Evolutionary conservation across 163 green algal genomes (phyloP).

Genomic region (Volvox carteri): DNA sequence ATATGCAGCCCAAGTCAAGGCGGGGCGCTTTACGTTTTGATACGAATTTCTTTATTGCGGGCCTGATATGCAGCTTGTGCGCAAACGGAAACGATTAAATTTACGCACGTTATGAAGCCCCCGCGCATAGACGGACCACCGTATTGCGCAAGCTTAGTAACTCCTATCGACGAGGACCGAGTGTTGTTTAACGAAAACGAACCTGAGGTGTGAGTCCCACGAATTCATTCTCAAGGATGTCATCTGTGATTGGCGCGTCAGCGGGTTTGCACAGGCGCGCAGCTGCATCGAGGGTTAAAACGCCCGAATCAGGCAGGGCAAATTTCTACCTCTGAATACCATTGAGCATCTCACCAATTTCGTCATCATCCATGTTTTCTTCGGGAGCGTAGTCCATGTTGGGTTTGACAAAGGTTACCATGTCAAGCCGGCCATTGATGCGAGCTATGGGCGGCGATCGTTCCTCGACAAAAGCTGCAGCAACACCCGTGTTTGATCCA

Average conservation of each 20-base stretch:
- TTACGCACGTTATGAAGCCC: too few species aligned
- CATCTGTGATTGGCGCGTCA: background rate
- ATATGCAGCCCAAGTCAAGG: too few species aligned
- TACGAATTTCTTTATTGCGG: too few species aligned
- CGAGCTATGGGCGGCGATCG: background rate
- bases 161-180: too few species aligned
- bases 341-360: slow-evolving; percentile 28
- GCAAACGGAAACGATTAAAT: too few species aligned
- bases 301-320: background rate
- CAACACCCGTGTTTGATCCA: slow-evolving; percentile 11
- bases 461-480: background rate
- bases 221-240: background rate
- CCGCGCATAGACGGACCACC: too few species aligned
- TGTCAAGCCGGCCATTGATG: background rate
- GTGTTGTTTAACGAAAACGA: background rate
- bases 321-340: background rate
- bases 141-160: too few species aligned
- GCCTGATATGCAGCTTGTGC: too few species aligned
- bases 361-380: background rate
- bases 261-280: background rate
- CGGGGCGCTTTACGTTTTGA: too few species aligned
- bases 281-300: too few species aligned
- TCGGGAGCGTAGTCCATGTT: slow-evolving; percentile 27
- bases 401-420: background rate
- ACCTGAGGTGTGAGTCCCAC: background rate